Percentiles rank a stretch among this genome's conserved stretches.
Conservation (phyloP, 352 stramenopile genomes). For the Phytopythium chamaehyphon region DNA sequence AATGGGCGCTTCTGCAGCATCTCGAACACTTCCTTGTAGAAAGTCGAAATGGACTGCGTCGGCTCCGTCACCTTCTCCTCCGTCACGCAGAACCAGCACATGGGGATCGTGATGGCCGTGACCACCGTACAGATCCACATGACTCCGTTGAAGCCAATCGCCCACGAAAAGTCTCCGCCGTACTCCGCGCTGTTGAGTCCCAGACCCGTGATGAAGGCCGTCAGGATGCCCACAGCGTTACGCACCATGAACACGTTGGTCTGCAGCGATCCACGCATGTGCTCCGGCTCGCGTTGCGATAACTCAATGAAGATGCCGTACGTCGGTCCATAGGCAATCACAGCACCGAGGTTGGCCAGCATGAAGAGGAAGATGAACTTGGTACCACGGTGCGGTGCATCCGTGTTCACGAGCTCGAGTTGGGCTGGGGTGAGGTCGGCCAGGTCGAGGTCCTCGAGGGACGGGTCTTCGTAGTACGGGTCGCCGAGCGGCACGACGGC, state of each 20-base stretch:
- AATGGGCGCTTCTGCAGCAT: slow-evolving; percentile 28
- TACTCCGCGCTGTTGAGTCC: slow-evolving; percentile 39
- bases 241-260: slow-evolving; percentile 30
- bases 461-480: slow-evolving; percentile 25
- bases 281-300: slow-evolving; percentile 25
- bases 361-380: slow-evolving; percentile 31
- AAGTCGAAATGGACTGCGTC: slow-evolving; percentile 13
- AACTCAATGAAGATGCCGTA: slow-evolving; percentile 26
- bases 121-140: slow-evolving; percentile 27
- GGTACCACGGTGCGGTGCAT: slow-evolving; percentile 14
- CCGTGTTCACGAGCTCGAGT: slow-evolving; percentile 14
- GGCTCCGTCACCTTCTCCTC: slow-evolving; percentile 21
- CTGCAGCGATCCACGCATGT: slow-evolving; percentile 25
- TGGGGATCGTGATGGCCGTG: slow-evolving; percentile 19
- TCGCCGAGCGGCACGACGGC: slow-evolving; percentile 19
- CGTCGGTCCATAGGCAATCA: slow-evolving; percentile 19
- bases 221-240: slow-evolving; percentile 17
- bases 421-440: slow-evolving; percentile 10
- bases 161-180: slow-evolving; percentile 39
- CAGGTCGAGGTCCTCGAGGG: slow-evolving; percentile 6
- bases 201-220: slow-evolving; percentile 34
- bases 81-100: slow-evolving; percentile 36
- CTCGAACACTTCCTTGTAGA: slow-evolving; percentile 27
- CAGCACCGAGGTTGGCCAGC: slow-evolving; percentile 21
- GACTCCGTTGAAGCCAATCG: slow-evolving; percentile 37